Conservation (phyloP, 2,329 filamentous ascomycete species). For the Claviceps sp. region DNA sequence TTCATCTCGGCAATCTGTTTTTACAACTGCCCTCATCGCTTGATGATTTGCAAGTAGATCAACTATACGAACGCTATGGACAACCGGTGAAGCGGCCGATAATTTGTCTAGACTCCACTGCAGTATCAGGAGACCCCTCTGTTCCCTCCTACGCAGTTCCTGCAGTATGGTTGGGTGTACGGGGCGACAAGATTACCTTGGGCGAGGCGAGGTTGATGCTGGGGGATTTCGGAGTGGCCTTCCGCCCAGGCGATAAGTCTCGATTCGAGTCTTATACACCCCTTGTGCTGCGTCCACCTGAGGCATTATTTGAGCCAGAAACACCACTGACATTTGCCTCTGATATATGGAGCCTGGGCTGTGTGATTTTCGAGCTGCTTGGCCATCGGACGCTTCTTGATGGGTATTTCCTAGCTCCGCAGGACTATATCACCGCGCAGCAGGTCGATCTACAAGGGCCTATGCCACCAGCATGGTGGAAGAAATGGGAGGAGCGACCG, state of each 20-base stretch:
- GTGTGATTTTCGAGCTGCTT: constrained; percentile 22
- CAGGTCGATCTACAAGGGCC: too few species aligned
- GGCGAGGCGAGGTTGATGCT: constrained; percentile 12
- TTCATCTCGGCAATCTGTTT: constrained; percentile 18
- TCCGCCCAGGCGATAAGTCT: constrained; percentile 10
- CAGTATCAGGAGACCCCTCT: neutral
- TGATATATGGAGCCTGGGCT: constrained; percentile 28
- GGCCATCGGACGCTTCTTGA: constrained; percentile 12
- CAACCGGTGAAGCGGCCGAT: constrained; percentile 10
- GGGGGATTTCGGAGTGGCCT: constrained; percentile 1
- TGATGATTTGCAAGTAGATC: constrained; percentile 10
- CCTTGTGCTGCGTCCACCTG: constrained; percentile 17
- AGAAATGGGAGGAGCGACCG: constrained; percentile 2
- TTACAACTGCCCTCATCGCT: constrained; percentile 12
- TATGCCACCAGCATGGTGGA: too few species aligned
- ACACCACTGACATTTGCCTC: constrained; percentile 21
- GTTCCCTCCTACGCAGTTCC: neutral
- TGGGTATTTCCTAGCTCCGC: constrained; percentile 1
- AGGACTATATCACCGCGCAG: neutral
- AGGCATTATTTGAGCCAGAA: constrained; percentile 7
- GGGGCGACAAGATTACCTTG: neutral
- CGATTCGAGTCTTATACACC: constrained; percentile 7
- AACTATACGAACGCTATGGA: constrained; percentile 15
- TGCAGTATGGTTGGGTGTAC: constrained; percentile 18
- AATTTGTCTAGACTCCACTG: neutral